These are phyloP conservation scores for Phytophthora macrochlamydospora DNA, from an alignment of 352 stramenopile genomes.

Conservation along the genomic window DNA sequence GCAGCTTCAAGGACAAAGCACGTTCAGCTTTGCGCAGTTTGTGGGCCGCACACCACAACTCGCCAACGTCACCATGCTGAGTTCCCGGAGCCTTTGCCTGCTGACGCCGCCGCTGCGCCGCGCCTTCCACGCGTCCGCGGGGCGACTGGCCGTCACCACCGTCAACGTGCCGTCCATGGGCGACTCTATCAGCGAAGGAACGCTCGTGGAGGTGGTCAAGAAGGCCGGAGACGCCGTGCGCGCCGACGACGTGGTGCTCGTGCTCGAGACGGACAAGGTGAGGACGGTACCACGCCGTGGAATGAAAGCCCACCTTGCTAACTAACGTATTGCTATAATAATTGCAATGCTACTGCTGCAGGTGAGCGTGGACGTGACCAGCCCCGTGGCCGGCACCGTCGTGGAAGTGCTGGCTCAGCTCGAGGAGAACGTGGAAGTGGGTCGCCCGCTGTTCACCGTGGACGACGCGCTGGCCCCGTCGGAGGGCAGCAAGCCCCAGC, in stretches of 20 bases:
- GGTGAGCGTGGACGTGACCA: slow-evolving; percentile 92
- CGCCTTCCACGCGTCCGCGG: slow-evolving; percentile 54
- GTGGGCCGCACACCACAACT: neutral
- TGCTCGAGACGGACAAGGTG: slow-evolving; percentile 99
- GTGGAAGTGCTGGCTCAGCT: slow-evolving; percentile 94
- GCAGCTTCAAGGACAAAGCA: neutral
- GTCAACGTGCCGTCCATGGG: slow-evolving; percentile 91
- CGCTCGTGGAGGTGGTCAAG: slow-evolving; percentile 96
- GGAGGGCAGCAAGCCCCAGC: slow-evolving; percentile 23
- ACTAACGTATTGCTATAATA: neutral
- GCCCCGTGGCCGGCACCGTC: slow-evolving; percentile 90
- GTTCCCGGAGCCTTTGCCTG: slow-evolving; percentile 9
- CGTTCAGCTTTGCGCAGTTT: neutral
- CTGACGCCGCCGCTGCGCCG: slow-evolving; percentile 27
- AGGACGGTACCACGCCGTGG: slow-evolving; percentile 4
- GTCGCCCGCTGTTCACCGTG: slow-evolving; percentile 93
- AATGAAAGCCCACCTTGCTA: neutral
- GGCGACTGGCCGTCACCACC: slow-evolving; percentile 59
- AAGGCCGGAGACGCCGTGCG: slow-evolving; percentile 92
- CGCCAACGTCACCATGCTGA: slow-evolving; percentile 23
- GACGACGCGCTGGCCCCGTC: slow-evolving; percentile 76
- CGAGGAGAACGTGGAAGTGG: slow-evolving; percentile 97
- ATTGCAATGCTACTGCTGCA: slow-evolving; percentile 13
- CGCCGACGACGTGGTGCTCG: slow-evolving; percentile 96
- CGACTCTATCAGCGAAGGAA: slow-evolving; percentile 99